Evolutionary conservation across 345 rosid species (phyloP).

Genomic region (Turritis glabra): DNA sequence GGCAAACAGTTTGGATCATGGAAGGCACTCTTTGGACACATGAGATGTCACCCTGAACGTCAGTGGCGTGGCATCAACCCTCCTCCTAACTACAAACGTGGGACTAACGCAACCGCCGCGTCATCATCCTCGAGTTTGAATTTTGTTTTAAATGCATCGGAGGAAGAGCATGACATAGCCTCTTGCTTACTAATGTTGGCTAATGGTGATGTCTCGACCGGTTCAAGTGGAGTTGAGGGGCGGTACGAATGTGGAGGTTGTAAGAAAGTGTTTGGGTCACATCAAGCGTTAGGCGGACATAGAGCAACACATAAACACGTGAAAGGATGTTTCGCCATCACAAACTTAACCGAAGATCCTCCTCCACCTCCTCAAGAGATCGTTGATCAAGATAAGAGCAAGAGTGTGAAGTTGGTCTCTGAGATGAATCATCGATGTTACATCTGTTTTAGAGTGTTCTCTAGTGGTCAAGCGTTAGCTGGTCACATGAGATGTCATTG

Average conservation of each 20-base stretch:
- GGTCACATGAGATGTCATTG: conserved; percentile 81
- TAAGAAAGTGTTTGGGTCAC: conserved; percentile 72
- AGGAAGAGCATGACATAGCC: conserved; percentile 60
- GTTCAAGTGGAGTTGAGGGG: conserved; percentile 19
- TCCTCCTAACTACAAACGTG: conserved; percentile 40
- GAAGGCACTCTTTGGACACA: conserved; percentile 92
- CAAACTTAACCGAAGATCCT: conserved; percentile 34
- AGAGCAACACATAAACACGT: conserved; percentile 72
- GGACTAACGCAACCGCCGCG: conserved; percentile 27
- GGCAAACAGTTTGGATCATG: conserved; percentile 75
- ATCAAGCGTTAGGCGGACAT: conserved; percentile 73
- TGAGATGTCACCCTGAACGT: conserved; percentile 91
- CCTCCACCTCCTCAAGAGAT: conserved; percentile 4
- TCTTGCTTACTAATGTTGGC: conserved; percentile 56
- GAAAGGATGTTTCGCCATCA: conserved; percentile 63
- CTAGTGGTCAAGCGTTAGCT: conserved; percentile 74
- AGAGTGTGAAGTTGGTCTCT: conserved; percentile 35
- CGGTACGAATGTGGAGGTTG: conserved; percentile 63
- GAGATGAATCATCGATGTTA: conserved; percentile 52
- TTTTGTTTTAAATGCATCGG: conserved; percentile 28
- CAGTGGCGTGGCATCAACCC: conserved; percentile 73
- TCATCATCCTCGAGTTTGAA: neutral
- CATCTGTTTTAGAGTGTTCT: conserved; percentile 55
- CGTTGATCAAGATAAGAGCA: conserved; percentile 28
- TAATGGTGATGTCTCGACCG: neutral